phyloP scores from a whole-genome alignment of 805 yeast species.

The Tetrapisispora taiwanensis region DNA sequence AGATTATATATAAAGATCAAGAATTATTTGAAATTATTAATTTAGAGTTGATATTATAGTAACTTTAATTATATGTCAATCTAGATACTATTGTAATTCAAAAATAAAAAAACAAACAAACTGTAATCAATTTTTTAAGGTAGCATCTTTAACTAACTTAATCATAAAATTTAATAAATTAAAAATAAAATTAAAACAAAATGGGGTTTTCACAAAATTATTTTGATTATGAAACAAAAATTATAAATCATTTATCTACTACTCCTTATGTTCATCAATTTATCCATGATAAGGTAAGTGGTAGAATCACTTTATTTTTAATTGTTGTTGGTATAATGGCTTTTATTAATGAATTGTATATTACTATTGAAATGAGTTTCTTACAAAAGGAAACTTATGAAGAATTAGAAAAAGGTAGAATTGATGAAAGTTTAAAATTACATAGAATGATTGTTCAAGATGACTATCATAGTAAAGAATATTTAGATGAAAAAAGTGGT shows the following conservation, averaged over 20 bases:
- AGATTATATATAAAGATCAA: no score
- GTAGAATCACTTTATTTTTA: constrained; percentile 27
- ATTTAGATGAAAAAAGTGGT: constrained; percentile 24
- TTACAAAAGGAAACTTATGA: constrained; percentile 26
- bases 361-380: constrained; percentile 28
- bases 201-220: constrained; percentile 7
- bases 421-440: constrained; percentile 23
- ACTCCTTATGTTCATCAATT: constrained; percentile 16
- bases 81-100: no score
- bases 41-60: no score
- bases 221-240: constrained; percentile 13
- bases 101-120: no score
- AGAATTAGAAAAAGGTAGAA: constrained; percentile 22
- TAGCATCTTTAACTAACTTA: no score
- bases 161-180: no score
- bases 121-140: no score
- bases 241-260: constrained; percentile 11
- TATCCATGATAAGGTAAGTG: constrained; percentile 23
- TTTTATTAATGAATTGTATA: constrained; percentile 25
- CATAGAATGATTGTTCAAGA: constrained; percentile 26
- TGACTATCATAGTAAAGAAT: constrained; percentile 27
- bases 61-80: no score
- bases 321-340: constrained; percentile 26
- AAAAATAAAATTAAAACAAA: neutral
- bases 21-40: no score